Percentiles rank a stretch among this genome's conserved stretches.
These are phyloP conservation scores for Craterostigma plantagineum DNA, from an alignment of 257 asterid genomes.

Conservation along the genomic window DNA sequence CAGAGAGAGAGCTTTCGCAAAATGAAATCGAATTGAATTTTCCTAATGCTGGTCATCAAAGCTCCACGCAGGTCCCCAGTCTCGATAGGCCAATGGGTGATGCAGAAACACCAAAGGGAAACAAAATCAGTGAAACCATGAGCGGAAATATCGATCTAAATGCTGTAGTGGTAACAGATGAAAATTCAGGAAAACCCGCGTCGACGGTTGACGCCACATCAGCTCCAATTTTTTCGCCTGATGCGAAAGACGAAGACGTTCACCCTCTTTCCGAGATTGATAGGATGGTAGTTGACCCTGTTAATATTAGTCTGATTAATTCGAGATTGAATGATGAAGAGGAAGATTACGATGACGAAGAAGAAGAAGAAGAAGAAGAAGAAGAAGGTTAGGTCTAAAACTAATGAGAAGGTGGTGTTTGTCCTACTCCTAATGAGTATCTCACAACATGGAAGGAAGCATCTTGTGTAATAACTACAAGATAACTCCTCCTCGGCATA, in stretches of 20 bases:
- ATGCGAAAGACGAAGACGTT: constrained; percentile 24
- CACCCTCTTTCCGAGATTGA: constrained; percentile 48
- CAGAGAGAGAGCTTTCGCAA: constrained; percentile 38
- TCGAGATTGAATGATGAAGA: constrained; percentile 43
- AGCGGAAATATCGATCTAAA: constrained; percentile 25
- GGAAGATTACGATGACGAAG: constrained; percentile 51
- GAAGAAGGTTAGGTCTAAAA: too few species aligned
- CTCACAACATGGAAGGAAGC: too few species aligned
- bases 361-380: too few species aligned
- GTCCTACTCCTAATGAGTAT: too few species aligned
- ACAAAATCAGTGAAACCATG: constrained; percentile 12
- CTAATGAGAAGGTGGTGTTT: too few species aligned
- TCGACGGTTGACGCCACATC: constrained; percentile 8
- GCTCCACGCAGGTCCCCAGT: constrained; percentile 14
- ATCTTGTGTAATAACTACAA: too few species aligned
- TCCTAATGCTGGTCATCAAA: constrained; percentile 13
- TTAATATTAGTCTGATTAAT: constrained; percentile 33
- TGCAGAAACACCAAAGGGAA: constrained; percentile 28
- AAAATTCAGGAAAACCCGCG: constrained; percentile 15
- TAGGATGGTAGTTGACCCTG: constrained; percentile 50
- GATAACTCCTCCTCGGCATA: too few species aligned
- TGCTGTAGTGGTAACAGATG: constrained; percentile 14
- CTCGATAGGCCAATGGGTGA: constrained; percentile 24
- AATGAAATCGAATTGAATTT: constrained; percentile 27
- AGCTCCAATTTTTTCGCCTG: constrained; percentile 9